Base-by-base conservation (phyloP, 306 rosid genomes). In the Casuarina glauca region DNA sequence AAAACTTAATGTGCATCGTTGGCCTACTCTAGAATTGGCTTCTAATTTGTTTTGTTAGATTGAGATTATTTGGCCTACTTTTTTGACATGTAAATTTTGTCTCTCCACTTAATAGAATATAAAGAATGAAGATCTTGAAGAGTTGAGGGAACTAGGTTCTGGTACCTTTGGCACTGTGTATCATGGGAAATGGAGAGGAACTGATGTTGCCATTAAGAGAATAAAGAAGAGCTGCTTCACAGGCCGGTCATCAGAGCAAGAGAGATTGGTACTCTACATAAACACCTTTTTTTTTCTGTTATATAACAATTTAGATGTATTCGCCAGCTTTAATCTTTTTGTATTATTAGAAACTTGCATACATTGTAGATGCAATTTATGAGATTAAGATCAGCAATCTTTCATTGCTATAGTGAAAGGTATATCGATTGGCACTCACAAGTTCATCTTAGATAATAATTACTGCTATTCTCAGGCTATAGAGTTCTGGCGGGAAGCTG, bases 151-250 rank as follows among this genome's bases (percentile, higher is more conserved):
- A 76, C 82, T 93, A 69, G 98, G 98, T 77, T 93, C 97, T 49
- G 93, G 98, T 84, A 90, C 96, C 77, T 93, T 93, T 80, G 98
- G 98, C 82, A 93, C 97, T 36, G 98, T 93, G 50, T 93, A 91
- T 84, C 98, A 93, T 81, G 98, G 98, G 77, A 93, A 90, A 82
- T 93, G 98, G 98, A 84, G 97, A 73, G 97, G 98, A 82, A 86
- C 93, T 11, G 98, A 93, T 90, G 98, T 93, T 76, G 97, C 98
- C 72, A 93, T 93, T 60, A 93, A 93, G 86, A 91, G 98, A 86
- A 90, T 93, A 80, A 93, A 93, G 86, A 93, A 93, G 85, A 91
- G 92, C 81, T 93, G 98, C 88, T 93, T 93, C 81, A 86, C 90
- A 3, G 92, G 96, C 52, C 89, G 93, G 76, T 88, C 96, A 42